Evolutionary conservation across 148 eudicot species (phyloP).

Genomic region (Cornus controversa): DNA sequence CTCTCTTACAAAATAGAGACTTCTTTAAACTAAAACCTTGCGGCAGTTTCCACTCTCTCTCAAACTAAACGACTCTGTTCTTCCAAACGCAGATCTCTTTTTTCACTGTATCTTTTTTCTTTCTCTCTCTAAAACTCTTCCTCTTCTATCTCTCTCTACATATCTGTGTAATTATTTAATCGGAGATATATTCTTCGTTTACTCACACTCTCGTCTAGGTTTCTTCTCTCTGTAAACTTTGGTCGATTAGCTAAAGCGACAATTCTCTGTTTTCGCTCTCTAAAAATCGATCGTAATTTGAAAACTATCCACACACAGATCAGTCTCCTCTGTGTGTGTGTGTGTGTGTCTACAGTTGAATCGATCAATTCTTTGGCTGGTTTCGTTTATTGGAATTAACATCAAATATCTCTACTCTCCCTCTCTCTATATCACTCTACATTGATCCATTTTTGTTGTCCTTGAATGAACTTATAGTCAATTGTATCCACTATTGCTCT

Average conservation of each 20-base stretch:
- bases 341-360: too few species aligned
- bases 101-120: not conserved
- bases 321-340: too few species aligned
- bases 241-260: not conserved
- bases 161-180: not conserved
- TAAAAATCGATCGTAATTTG: not conserved
- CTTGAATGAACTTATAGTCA: too few species aligned
- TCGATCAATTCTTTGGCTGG: not conserved
- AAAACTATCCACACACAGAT: not conserved
- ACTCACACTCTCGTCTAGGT: not conserved
- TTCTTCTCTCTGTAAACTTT: not conserved
- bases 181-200: not conserved
- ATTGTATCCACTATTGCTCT: not conserved
- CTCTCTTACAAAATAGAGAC: not conserved
- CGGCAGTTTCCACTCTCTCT: not conserved
- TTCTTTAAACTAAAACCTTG: not conserved
- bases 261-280: not conserved
- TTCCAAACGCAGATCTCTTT: not conserved
- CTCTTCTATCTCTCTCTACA: not conserved
- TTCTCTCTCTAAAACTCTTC: not conserved
- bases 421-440: too few species aligned
- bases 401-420: too few species aligned
- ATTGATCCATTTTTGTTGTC: too few species aligned
- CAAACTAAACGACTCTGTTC: not conserved
- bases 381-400: not conserved